These are phyloP conservation scores for Nicotiana benthamiana DNA, from an alignment of 257 asterid species.

Conservation along the genomic window DNA sequence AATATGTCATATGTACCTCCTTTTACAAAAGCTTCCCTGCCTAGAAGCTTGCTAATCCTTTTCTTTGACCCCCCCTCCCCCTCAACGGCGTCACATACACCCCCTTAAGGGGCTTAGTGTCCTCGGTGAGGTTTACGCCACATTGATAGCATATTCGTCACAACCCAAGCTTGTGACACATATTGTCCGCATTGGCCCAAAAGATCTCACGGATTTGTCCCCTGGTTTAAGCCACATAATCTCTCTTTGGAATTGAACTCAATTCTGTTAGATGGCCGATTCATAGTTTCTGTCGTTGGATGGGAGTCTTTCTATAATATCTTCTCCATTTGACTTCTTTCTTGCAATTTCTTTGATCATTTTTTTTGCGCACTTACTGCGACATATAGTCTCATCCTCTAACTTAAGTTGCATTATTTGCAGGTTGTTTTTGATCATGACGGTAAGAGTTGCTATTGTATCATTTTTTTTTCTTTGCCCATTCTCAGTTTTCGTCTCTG, in stretches of 20 bases:
- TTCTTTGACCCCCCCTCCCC: no score
- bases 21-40: no score
- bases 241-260: not conserved
- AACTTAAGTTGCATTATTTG: slow-evolving; percentile 20
- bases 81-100: no score
- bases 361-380: not conserved
- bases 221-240: no score
- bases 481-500: not conserved
- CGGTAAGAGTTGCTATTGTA: slow-evolving; percentile 46
- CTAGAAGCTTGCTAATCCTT: no score
- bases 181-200: no score
- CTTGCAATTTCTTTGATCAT: not conserved
- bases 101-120: no score
- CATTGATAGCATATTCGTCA: no score
- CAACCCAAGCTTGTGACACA: no score
- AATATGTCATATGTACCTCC: no score
- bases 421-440: slow-evolving; percentile 96
- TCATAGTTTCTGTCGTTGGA: not conserved
- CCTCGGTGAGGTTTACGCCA: no score
- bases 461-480: slow-evolving; percentile 5
- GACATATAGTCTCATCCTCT: slow-evolving; percentile 15
- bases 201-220: no score
- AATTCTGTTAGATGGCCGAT: not conserved
- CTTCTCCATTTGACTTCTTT: not conserved
- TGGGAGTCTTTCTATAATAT: not conserved